Evolutionary conservation across 148 eudicot species (phyloP).

Genomic region (Diospyros lotus): DNA sequence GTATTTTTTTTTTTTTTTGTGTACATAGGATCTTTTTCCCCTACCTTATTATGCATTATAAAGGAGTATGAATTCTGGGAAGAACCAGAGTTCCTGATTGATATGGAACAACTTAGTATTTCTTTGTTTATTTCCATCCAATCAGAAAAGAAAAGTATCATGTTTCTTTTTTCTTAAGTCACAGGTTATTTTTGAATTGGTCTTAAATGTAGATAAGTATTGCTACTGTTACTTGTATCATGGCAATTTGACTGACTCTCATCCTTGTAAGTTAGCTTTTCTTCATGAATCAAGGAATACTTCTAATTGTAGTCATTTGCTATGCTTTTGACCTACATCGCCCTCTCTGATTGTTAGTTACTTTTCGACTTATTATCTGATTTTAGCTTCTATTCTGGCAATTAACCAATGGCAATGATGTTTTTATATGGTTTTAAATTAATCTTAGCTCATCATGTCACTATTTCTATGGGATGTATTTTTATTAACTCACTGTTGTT

Average conservation of each 20-base stretch:
- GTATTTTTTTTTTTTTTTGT: no score
- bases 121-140: no score
- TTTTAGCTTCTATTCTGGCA: neutral
- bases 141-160: no score
- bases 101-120: no score
- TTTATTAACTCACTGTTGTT: constrained; percentile 9
- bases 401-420: neutral
- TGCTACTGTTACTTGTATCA: neutral
- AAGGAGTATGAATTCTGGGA: no score
- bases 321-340: neutral
- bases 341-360: neutral
- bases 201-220: neutral
- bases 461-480: neutral
- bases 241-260: neutral
- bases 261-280: neutral
- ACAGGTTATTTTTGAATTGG: neutral
- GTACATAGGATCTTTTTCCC: no score
- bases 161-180: neutral
- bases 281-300: constrained; percentile 1
- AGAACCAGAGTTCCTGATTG: no score
- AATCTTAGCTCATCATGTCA: neutral
- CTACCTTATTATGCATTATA: no score
- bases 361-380: neutral
- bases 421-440: constrained; percentile 5
- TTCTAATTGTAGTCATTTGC: neutral